Base-by-base conservation (phyloP, 768 basidiomycete species). In the Pulveroboletus sp. region DNA sequence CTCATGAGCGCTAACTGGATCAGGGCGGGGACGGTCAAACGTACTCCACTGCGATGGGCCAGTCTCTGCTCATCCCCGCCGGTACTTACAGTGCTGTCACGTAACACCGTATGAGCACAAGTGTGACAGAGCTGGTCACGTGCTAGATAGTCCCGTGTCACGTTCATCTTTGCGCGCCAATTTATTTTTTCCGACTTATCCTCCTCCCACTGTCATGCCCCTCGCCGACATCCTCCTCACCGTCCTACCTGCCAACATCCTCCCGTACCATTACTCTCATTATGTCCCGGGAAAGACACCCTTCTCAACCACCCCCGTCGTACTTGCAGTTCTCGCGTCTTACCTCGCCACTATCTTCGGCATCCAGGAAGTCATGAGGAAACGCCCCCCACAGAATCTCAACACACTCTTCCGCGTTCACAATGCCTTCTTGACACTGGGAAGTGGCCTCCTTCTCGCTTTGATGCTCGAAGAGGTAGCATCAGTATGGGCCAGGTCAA, bases 311-410 rank as follows among this genome's bases (percentile, higher is more conserved):
- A 59, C 70, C 40, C 77, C 81, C 51, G 77, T 78, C 56, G 95
- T 98, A 47, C 65, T 80, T 30, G 71, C 78, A 28, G 72, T 86
- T 12, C 79, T 99, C 55, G 78, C 70, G 28, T 77, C 79, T 49
- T 99, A 99, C 76, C 83, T 99, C 58, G 83, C 80, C 70, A 73
- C 86, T 74, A 85, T 99, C 64, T 98, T 97, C 64, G 81, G 87
- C 56, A 79, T 87, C 32, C 83, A 84, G 65, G 83, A 81, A 57
- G 66, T 89, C 61, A 96, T 97, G 94, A 88, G 79, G 76, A 80
- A 79, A 66, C 76, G 77, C 43, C 73, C 79, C 60, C 77, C 93
- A 8, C 76, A 78, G 60, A 86, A 83, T 71, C 83, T 96, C 62
- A 90, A 85, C 54, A 69, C 77, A 50, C 77, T 92, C 49, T 97